A percentile compares a stretch with the other conserved stretches of the same genome.
phyloP scores from a whole-genome alignment of 2,329 filamentous ascomycete species.

The Zasmidium citrigriseum region DNA sequence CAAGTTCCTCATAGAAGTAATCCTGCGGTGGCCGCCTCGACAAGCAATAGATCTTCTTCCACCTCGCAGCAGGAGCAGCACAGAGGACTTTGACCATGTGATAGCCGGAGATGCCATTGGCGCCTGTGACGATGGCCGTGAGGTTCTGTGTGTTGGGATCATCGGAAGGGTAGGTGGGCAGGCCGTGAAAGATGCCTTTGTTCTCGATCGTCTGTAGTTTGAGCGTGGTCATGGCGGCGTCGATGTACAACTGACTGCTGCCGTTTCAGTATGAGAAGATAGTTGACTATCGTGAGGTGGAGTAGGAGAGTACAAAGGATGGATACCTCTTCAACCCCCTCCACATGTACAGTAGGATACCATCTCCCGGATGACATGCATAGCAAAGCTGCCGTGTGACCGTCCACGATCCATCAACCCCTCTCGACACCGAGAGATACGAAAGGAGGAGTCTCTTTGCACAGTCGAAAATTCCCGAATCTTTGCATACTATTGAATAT shows the following conservation, averaged over 20 bases:
- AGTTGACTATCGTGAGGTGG: no score
- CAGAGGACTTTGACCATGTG: conserved; percentile 51
- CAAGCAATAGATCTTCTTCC: conserved; percentile 53
- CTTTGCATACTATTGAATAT: conserved; percentile 18
- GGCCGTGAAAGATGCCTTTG: conserved; percentile 49
- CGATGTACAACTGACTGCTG: no score
- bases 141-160: conserved; percentile 40
- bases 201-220: not conserved
- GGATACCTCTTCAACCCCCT: not conserved
- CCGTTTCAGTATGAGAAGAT: no score
- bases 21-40: conserved; percentile 46
- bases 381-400: not conserved
- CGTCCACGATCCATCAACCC: not conserved
- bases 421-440: no score
- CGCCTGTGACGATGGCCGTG: conserved; percentile 54
- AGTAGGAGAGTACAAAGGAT: no score
- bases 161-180: conserved; percentile 41
- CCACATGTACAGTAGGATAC: not conserved
- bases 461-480: not conserved
- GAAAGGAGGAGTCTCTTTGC: no score
- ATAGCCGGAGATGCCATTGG: conserved; percentile 54
- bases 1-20: conserved; percentile 19
- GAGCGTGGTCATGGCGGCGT: not conserved
- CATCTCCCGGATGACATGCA: not conserved
- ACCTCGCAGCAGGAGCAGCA: conserved; percentile 43